Percentiles rank a stretch among this genome's conserved stretches.
Conservation (phyloP, 345 rosid species). For the Linum lewisii region DNA sequence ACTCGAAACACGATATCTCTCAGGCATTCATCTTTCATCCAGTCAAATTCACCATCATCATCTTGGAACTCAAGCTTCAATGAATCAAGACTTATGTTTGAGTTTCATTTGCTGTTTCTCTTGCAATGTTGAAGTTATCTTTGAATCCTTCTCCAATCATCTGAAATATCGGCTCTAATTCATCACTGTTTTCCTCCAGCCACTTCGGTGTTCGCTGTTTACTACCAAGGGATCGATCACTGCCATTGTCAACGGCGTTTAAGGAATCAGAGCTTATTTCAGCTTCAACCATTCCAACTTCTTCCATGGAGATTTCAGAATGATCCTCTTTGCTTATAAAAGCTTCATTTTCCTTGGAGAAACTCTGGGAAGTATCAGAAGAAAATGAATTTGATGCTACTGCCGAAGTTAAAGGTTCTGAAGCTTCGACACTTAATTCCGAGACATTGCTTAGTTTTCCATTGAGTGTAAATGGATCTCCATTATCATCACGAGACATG, state of each 20-base stretch:
- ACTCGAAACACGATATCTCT: conserved; percentile 74
- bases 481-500: conserved; percentile 11
- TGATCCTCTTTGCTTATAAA: conserved; percentile 20
- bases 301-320: conserved; percentile 19
- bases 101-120: conserved; percentile 37
- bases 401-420: conserved; percentile 6
- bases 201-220: conserved; percentile 37
- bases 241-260: conserved; percentile 11
- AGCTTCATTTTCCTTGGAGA: conserved; percentile 16
- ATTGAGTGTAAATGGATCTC: conserved; percentile 4
- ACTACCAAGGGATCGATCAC: conserved; percentile 14
- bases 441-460: conserved; percentile 16
- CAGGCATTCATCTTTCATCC: conserved; percentile 85
- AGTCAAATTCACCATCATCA: conserved; percentile 58
- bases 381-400: conserved; percentile 21
- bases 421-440: conserved; percentile 15
- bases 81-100: conserved; percentile 25
- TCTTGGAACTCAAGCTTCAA: conserved; percentile 33
- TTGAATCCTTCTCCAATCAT: conserved; percentile 71
- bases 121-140: conserved; percentile 60
- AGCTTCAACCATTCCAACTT: conserved; percentile 10
- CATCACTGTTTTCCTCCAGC: conserved; percentile 57
- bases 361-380: conserved; percentile 19
- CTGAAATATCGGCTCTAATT: conserved; percentile 52
- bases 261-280: conserved; percentile 14